Percentiles rank a stretch among this genome's conserved stretches.
phyloP scores from a whole-genome alignment of 805 yeast genomes.

The Scheffersomyces ergatensis region DNA sequence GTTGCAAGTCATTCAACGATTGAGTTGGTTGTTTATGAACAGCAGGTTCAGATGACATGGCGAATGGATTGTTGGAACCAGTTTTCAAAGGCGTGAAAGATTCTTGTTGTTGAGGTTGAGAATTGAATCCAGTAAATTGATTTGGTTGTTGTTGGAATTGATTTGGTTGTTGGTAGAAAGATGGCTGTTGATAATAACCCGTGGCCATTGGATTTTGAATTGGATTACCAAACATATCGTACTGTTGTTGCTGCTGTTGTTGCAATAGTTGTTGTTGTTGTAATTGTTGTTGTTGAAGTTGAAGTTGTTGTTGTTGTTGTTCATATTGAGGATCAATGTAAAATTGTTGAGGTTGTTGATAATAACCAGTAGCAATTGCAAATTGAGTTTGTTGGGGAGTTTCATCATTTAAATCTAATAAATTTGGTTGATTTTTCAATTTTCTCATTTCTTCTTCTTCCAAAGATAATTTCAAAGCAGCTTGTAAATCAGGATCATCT shows the following conservation, averaged over 20 bases:
- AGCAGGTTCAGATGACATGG: constrained; percentile 25
- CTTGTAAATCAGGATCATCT: constrained; percentile 60
- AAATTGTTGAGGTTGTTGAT: constrained; percentile 12
- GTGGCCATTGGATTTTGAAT: constrained; percentile 53
- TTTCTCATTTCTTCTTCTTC: constrained; percentile 76
- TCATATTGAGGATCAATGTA: constrained; percentile 10
- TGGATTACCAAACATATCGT: constrained; percentile 69
- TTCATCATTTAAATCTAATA: constrained; percentile 52
- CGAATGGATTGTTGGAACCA: constrained; percentile 80
- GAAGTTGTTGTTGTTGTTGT: constrained; percentile 10
- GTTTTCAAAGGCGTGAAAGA: constrained; percentile 56
- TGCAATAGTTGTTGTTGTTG: constrained; percentile 13
- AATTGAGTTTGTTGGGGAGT: constrained; percentile 30
- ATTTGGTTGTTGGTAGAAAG: constrained; percentile 22
- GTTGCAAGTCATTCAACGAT: constrained; percentile 26
- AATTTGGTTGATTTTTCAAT: constrained; percentile 43
- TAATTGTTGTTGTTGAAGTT: constrained; percentile 6
- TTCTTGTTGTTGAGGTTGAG: constrained; percentile 30
- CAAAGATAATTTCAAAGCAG: constrained; percentile 66
- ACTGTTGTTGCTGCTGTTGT: constrained; percentile 26
- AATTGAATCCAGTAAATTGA: constrained; percentile 28
- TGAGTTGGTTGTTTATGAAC: constrained; percentile 16
- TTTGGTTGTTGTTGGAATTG: constrained; percentile 35
- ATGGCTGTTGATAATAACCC: constrained; percentile 45
- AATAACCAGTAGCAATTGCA: constrained; percentile 23